Percentiles rank a stretch among this genome's conserved stretches.
Evolutionary conservation across 2,329 filamentous ascomycete genomes (phyloP).

Genomic region (Colletotrichum cereale): DNA sequence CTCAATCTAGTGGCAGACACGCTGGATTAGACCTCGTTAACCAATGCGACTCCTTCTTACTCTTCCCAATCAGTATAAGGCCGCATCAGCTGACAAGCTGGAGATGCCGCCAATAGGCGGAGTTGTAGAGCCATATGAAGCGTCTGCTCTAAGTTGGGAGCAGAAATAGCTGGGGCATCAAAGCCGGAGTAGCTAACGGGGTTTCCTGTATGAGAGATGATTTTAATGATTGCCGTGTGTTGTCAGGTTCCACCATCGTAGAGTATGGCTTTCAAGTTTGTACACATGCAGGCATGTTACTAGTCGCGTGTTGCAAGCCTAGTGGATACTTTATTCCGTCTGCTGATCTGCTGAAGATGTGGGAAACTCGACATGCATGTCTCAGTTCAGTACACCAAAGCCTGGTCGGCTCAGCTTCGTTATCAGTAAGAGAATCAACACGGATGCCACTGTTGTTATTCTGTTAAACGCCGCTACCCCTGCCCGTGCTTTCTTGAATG

Average conservation of each 20-base stretch:
- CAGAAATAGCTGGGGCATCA: not conserved
- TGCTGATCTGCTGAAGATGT: not conserved
- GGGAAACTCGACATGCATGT: not conserved
- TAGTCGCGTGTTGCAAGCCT: too few species aligned
- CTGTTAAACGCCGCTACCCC: too few species aligned
- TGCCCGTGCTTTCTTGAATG: conserved; percentile 25
- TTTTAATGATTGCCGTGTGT: not conserved
- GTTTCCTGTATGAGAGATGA: not conserved
- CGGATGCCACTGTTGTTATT: too few species aligned
- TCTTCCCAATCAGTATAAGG: not conserved
- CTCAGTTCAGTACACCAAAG: too few species aligned
- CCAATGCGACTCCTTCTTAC: too few species aligned
- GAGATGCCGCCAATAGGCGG: not conserved
- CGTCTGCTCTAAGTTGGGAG: not conserved
- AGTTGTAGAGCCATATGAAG: not conserved
- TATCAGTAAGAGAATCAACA: too few species aligned
- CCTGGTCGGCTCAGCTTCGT: too few species aligned
- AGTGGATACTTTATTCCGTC: too few species aligned
- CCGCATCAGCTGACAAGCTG: not conserved
- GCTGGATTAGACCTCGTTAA: not conserved
- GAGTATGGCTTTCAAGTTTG: too few species aligned
- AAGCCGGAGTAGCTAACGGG: not conserved
- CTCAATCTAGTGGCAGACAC: not conserved
- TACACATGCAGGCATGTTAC: too few species aligned
- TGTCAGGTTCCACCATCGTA: not conserved